Conservation (phyloP, 2,329 filamentous ascomycete species). For the Aspergillus pseudoglaucus region DNA sequence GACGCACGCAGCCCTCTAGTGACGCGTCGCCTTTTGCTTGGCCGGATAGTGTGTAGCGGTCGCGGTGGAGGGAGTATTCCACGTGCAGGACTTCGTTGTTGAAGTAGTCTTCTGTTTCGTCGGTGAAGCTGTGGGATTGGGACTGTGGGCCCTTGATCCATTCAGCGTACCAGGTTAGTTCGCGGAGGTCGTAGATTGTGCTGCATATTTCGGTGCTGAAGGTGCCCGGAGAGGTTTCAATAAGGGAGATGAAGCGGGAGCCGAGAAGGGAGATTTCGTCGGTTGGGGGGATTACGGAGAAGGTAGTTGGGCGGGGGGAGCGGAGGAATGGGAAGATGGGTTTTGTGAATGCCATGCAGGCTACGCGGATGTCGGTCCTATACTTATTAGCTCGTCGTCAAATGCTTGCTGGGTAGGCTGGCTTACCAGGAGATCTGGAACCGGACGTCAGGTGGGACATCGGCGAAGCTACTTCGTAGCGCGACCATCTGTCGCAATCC, state of each 20-base stretch:
- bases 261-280: conserved; percentile 25
- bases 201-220: conserved; percentile 25
- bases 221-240: conserved; percentile 26
- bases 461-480: conserved; percentile 31
- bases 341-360: conserved; percentile 32
- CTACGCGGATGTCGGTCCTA: conserved; percentile 37
- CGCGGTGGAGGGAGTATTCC: conserved; percentile 31
- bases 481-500: conserved; percentile 35
- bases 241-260: conserved; percentile 26
- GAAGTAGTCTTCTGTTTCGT: conserved; percentile 34
- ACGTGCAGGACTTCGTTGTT: conserved; percentile 35
- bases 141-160: conserved; percentile 27
- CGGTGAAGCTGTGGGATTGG: conserved; percentile 23
- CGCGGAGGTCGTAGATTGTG: conserved; percentile 29
- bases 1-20: conserved; percentile 33
- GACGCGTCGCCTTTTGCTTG: conserved; percentile 29
- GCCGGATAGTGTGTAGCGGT: conserved; percentile 30
- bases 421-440: conserved; percentile 36
- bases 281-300: conserved; percentile 24
- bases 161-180: conserved; percentile 32
- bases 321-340: conserved; percentile 35
- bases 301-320: conserved; percentile 23
- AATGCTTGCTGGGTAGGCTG: no score
- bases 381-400: conserved; percentile 2
- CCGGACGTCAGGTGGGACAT: conserved; percentile 31